Percentiles rank a stretch among this genome's conserved stretches.
Evolutionary conservation across 345 rosid species (phyloP).

Genomic region (Eutrema yunnanense): DNA sequence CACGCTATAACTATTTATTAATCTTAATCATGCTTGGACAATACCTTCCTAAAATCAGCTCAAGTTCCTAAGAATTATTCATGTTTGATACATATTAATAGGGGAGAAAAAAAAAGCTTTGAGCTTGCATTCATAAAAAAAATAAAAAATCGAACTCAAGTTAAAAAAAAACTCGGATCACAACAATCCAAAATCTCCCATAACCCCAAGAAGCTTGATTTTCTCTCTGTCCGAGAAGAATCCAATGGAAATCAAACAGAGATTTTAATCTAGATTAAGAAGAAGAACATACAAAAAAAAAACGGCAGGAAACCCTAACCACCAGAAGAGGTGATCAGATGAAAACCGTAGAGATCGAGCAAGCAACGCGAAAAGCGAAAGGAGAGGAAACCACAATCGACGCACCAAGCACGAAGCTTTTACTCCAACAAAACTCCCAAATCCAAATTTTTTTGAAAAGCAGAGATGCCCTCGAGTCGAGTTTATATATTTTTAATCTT

Average conservation of each 20-base stretch:
- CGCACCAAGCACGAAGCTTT: slow-evolving; percentile 15
- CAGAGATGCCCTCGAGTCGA: slow-evolving; percentile 4
- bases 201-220: too few relatives aligned
- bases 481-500: neutral
- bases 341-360: neutral
- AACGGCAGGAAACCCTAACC: slow-evolving; percentile 17
- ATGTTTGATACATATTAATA: neutral
- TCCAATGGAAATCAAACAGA: neutral
- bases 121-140: neutral
- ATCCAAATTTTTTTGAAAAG: slow-evolving; percentile 16
- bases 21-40: neutral
- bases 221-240: neutral
- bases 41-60: neutral
- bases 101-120: neutral
- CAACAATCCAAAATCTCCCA: slow-evolving; percentile 17
- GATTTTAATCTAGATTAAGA: neutral
- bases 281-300: neutral
- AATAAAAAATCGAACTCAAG: neutral
- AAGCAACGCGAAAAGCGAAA: neutral
- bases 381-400: neutral
- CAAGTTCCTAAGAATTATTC: neutral
- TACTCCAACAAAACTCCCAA: slow-evolving; percentile 20
- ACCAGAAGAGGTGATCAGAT: slow-evolving; percentile 7
- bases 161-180: neutral
- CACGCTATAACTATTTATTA: neutral